phyloP scores from a whole-genome alignment of 768 basidiomycete genomes.

The Kwoniella sp. region DNA sequence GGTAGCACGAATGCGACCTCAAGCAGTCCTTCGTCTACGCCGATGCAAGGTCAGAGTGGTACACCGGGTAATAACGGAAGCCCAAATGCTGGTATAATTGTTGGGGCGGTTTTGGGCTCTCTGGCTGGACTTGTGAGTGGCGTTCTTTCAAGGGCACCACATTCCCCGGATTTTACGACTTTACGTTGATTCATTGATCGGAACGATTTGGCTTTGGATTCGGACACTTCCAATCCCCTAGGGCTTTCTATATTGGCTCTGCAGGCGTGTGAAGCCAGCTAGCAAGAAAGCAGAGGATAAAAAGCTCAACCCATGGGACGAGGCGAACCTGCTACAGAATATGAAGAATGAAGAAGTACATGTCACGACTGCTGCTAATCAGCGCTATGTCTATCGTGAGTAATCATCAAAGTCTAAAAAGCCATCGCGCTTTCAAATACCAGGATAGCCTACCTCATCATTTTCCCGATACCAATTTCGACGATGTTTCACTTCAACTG shows the following conservation, averaged over 20 bases:
- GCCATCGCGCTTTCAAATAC: too few relatives aligned
- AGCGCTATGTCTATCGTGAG: slow-evolving; percentile 52
- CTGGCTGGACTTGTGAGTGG: slow-evolving; percentile 19
- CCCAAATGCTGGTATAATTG: slow-evolving; percentile 25
- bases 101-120: slow-evolving; percentile 24
- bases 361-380: slow-evolving; percentile 43
- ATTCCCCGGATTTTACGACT: too few relatives aligned
- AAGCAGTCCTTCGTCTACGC: not conserved
- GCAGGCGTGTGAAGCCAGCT: slow-evolving; percentile 19
- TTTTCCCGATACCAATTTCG: too few relatives aligned
- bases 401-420: not conserved
- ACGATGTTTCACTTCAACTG: too few relatives aligned
- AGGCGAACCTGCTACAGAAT: slow-evolving; percentile 43
- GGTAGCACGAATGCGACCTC: slow-evolving; percentile 11
- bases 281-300: slow-evolving; percentile 19
- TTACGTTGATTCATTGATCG: too few relatives aligned
- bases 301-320: slow-evolving; percentile 42
- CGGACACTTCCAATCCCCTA: too few relatives aligned
- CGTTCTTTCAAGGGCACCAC: not conserved
- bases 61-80: not conserved
- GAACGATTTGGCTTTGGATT: too few relatives aligned
- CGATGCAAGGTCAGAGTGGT: not conserved
- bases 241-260: slow-evolving; percentile 29
- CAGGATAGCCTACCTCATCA: too few relatives aligned
- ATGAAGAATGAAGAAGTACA: slow-evolving; percentile 47